A percentile compares a stretch with the other conserved stretches of the same genome.
Evolutionary conservation across 139 green algal genomes (phyloP).

Genomic region (Chlorella sp.): DNA sequence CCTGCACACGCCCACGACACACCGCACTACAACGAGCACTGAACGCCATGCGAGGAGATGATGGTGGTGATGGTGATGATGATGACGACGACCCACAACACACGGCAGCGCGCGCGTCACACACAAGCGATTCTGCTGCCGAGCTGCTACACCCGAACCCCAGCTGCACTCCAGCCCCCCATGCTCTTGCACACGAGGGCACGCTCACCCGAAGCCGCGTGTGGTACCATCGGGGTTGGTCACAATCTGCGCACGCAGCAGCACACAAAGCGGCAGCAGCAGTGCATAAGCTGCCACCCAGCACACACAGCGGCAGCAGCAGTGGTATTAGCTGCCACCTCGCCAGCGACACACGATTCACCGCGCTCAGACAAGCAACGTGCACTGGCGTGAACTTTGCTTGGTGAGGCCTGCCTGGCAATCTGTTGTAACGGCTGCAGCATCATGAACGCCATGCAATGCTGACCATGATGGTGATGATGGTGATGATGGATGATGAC

Average conservation of each 20-base stretch:
- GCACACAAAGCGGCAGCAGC: not conserved
- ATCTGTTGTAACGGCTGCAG: not conserved
- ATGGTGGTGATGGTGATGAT: not conserved
- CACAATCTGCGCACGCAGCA: slow-evolving; percentile 21
- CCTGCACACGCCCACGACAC: not conserved
- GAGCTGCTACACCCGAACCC: not conserved
- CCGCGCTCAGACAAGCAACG: no score
- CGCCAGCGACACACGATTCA: no score
- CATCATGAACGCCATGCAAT: not conserved
- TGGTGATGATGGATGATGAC: not conserved
- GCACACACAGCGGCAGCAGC: no score
- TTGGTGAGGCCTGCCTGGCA: not conserved
- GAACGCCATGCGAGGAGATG: not conserved
- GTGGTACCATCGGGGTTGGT: slow-evolving; percentile 51
- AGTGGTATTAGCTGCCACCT: no score
- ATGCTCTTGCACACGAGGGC: not conserved
- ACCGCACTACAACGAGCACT: not conserved
- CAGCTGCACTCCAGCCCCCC: not conserved
- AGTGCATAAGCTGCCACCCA: not conserved
- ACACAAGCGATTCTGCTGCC: not conserved
- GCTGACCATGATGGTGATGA: not conserved
- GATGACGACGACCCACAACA: no score
- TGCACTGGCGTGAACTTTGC: not conserved
- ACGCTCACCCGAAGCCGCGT: slow-evolving; percentile 67
- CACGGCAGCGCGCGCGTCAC: not conserved